These are phyloP conservation scores for Euphorbia lathyris DNA, from an alignment of 345 rosid genomes.

Conservation along the genomic window DNA sequence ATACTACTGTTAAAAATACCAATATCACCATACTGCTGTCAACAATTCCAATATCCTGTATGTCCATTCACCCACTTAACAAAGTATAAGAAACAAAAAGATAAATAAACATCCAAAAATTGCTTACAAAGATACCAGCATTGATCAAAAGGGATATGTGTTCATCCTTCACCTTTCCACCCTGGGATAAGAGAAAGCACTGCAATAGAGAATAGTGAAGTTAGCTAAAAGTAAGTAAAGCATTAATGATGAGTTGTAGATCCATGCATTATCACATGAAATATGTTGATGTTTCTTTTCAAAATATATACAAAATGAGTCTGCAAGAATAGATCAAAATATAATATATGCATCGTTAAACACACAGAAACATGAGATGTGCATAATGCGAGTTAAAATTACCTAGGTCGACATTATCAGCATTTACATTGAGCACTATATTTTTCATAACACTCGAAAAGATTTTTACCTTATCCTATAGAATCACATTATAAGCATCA, in stretches of 20 bases:
- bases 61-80: conserved; percentile 5
- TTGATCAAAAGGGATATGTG: conserved; percentile 73
- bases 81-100: conserved; percentile 5
- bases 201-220: conserved; percentile 24
- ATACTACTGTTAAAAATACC: neutral
- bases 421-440: neutral
- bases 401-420: neutral
- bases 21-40: neutral
- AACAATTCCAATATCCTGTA: neutral
- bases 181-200: conserved; percentile 66
- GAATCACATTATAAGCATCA: neutral
- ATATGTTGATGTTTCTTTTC: neutral
- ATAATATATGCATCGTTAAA: neutral
- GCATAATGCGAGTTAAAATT: neutral
- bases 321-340: neutral
- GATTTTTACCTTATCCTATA: neutral
- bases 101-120: conserved; percentile 8
- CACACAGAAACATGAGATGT: neutral
- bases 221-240: neutral
- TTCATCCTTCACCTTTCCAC: conserved; percentile 70
- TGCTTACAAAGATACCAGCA: conserved; percentile 84
- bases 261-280: neutral
- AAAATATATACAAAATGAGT: neutral
- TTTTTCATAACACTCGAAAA: neutral
- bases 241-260: neutral